Conservation (phyloP, 208 protist species). For the Trypanosoma platydactyli region DNA sequence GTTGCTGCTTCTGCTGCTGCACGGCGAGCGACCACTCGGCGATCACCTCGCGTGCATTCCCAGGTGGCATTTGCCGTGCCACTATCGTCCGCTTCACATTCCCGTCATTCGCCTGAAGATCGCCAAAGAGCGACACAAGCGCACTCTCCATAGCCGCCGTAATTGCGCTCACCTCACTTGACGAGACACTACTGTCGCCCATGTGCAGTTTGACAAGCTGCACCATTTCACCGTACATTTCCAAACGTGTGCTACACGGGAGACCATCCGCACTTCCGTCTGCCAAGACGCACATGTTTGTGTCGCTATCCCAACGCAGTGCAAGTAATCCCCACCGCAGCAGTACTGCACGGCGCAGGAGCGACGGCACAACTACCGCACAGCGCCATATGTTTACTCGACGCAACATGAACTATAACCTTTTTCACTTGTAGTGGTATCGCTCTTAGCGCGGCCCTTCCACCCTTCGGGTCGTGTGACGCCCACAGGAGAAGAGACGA, state of each 20-base stretch:
- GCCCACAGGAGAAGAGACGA: too few relatives aligned
- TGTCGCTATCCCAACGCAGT: conserved; percentile 30
- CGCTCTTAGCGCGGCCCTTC: too few relatives aligned
- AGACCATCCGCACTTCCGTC: conserved; percentile 68
- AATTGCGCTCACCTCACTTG: not conserved
- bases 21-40: conserved; percentile 1
- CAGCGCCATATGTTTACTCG: not conserved
- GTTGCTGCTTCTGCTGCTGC: not conserved
- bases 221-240: conserved; percentile 55
- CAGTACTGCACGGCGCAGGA: conserved; percentile 6
- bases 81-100: not conserved
- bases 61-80: not conserved
- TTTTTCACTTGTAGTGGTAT: too few relatives aligned
- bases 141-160: conserved; percentile 8
- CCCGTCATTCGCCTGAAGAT: not conserved
- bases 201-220: conserved; percentile 48
- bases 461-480: too few relatives aligned
- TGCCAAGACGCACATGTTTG: conserved; percentile 73
- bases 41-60: not conserved
- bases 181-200: conserved; percentile 3
- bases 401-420: not conserved
- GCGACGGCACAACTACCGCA: not conserved
- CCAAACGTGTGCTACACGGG: conserved; percentile 55
- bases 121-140: not conserved
- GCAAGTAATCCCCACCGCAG: conserved; percentile 20